phyloP scores from a whole-genome alignment of 352 stramenopile genomes.

The Sclerospora graminicola region DNA sequence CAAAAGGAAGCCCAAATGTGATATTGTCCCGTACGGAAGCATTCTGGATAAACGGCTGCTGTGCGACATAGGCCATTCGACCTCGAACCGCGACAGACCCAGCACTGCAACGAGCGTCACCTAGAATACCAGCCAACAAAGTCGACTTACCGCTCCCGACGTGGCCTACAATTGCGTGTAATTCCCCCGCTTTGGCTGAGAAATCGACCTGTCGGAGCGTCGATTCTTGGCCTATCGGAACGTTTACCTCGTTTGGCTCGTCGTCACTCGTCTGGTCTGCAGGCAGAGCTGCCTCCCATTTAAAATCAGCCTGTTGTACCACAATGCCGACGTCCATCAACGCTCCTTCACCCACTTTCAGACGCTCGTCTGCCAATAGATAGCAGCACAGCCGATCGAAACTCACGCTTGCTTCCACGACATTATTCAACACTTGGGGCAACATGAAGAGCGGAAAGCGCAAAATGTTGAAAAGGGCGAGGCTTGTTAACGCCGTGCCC shows the following conservation, averaged over 20 bases:
- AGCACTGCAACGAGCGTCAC: slow-evolving; percentile 24
- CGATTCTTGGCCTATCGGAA: slow-evolving; percentile 12
- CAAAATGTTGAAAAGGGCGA: slow-evolving; percentile 48
- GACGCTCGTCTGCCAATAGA: slow-evolving; percentile 58
- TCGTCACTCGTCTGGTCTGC: slow-evolving; percentile 18
- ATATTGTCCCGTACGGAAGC: slow-evolving; percentile 94
- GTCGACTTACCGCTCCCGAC: slow-evolving; percentile 53
- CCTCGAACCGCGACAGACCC: slow-evolving; percentile 63
- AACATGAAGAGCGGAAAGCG: slow-evolving; percentile 79
- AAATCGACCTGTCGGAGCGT: slow-evolving; percentile 42
- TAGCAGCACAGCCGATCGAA: slow-evolving; percentile 52
- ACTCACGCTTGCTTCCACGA: slow-evolving; percentile 20
- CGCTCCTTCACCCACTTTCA: slow-evolving; percentile 59
- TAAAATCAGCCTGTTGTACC: slow-evolving; percentile 50
- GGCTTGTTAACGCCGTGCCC: slow-evolving; percentile 36
- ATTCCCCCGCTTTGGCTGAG: slow-evolving; percentile 46
- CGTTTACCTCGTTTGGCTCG: slow-evolving; percentile 18
- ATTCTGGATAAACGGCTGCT: slow-evolving; percentile 96
- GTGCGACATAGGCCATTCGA: slow-evolving; percentile 87
- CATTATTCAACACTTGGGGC: slow-evolving; percentile 18
- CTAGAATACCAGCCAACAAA: slow-evolving; percentile 34
- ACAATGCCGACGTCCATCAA: slow-evolving; percentile 58
- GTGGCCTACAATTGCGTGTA: slow-evolving; percentile 43
- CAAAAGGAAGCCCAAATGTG: slow-evolving; percentile 81
- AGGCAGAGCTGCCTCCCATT: slow-evolving; percentile 44